These are phyloP conservation scores for Hortiboletus campestris DNA, from an alignment of 768 basidiomycete genomes.

Conservation along the genomic window DNA sequence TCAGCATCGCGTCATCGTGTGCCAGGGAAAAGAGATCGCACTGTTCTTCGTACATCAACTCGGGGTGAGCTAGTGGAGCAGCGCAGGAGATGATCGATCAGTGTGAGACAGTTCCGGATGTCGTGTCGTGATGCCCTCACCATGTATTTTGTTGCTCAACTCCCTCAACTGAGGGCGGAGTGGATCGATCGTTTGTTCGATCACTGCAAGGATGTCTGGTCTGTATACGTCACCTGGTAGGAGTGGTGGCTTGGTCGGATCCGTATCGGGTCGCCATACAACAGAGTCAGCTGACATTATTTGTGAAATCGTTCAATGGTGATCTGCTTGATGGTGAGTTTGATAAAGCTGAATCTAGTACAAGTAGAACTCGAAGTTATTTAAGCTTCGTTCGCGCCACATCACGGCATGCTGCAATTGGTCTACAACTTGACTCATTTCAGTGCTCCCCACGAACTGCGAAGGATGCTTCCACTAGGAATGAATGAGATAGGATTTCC, in stretches of 20 bases:
- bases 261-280: constrained; percentile 43
- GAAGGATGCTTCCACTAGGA: no score
- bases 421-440: no score
- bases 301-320: neutral
- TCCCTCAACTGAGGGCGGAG: constrained; percentile 55
- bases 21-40: constrained; percentile 28
- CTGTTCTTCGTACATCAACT: constrained; percentile 67
- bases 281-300: constrained; percentile 19
- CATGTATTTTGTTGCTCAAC: constrained; percentile 73
- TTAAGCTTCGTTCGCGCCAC: no score
- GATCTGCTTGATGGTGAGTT: neutral
- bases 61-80: constrained; percentile 58
- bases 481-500: no score
- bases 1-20: neutral
- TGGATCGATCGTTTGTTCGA: constrained; percentile 52
- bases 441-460: no score
- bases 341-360: no score
- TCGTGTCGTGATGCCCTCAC: constrained; percentile 31
- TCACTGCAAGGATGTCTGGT: constrained; percentile 58
- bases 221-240: constrained; percentile 42
- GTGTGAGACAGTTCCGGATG: neutral
- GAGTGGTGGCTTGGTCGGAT: constrained; percentile 23
- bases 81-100: neutral
- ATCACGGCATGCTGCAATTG: no score
- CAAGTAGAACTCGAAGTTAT: no score